A percentile compares a stretch with the other conserved stretches of the same genome.
phyloP scores from a whole-genome alignment of 176 grass and related monocot species.

The Musa acuminata region DNA sequence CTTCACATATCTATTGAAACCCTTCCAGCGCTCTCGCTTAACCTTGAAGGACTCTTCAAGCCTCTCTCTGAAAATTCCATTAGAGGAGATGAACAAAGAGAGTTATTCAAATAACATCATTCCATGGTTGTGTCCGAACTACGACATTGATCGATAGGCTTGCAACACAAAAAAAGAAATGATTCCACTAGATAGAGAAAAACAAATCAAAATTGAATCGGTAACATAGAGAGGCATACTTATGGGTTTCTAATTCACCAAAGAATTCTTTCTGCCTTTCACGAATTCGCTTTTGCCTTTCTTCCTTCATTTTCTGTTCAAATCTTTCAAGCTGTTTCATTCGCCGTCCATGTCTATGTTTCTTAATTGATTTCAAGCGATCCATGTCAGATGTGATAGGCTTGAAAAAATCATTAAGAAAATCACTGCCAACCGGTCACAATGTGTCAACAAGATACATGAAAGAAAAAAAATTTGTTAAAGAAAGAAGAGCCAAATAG shows the following conservation, averaged over 20 bases:
- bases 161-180: neutral
- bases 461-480: neutral
- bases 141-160: neutral
- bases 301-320: constrained; percentile 99
- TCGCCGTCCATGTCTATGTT: constrained; percentile 82
- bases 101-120: constrained; percentile 7
- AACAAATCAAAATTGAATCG: neutral
- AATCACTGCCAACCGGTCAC: constrained; percentile 59
- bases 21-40: constrained; percentile 78
- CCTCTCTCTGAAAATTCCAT: constrained; percentile 54
- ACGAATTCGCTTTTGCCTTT: constrained; percentile 91
- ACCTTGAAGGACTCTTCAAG: constrained; percentile 89
- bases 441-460: constrained; percentile 22
- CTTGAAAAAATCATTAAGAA: constrained; percentile 93
- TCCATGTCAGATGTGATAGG: constrained; percentile 64
- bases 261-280: constrained; percentile 99
- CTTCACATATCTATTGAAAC: constrained; percentile 77
- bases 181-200: neutral
- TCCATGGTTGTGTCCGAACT: neutral
- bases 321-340: constrained; percentile 93
- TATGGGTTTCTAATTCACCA: constrained; percentile 84
- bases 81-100: constrained; percentile 10
- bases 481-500: neutral
- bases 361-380: constrained; percentile 80
- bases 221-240: constrained; percentile 28